Evolutionary conservation across 371 early-diverging fungal species (phyloP).

Genomic region (Basidiobolus meristosporus): DNA sequence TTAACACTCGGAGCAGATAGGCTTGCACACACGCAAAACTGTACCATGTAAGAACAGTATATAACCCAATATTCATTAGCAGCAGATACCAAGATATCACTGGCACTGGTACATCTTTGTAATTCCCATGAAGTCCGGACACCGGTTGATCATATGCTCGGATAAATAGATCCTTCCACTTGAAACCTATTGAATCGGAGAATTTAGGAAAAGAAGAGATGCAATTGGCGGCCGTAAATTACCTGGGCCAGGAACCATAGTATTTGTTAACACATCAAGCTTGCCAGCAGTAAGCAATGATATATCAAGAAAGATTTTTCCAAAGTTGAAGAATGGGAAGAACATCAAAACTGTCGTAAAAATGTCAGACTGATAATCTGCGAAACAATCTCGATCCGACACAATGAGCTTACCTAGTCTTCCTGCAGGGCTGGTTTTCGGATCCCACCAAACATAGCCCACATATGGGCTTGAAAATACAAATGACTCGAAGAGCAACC

Average conservation of each 20-base stretch:
- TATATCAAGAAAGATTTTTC: slow-evolving; percentile 43
- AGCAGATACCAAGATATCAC: slow-evolving; percentile 27
- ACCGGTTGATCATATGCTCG: no score
- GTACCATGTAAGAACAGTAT: slow-evolving; percentile 28
- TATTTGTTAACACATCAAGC: slow-evolving; percentile 3
- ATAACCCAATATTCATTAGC: slow-evolving; percentile 29
- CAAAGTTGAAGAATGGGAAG: slow-evolving; percentile 57
- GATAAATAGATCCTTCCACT: no score
- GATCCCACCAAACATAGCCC: slow-evolving; percentile 46
- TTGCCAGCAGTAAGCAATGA: slow-evolving; percentile 30
- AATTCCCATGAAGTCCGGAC: no score
- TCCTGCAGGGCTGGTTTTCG: slow-evolving; percentile 10
- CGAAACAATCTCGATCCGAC: no score
- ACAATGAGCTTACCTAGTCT: slow-evolving; percentile 3
- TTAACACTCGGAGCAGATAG: background rate
- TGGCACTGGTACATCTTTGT: slow-evolving; percentile 28
- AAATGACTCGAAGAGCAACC: slow-evolving; percentile 42
- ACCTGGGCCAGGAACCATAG: background rate
- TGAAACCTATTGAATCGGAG: no score
- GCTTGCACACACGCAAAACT: no score
- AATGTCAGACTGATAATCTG: background rate
- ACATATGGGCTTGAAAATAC: slow-evolving; percentile 26
- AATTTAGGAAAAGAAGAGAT: no score
- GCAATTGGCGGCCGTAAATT: no score
- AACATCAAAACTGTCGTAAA: slow-evolving; percentile 15